Evolutionary conservation across 805 yeast genomes (phyloP).

Genomic region (Kluyveromyces starmeri): DNA sequence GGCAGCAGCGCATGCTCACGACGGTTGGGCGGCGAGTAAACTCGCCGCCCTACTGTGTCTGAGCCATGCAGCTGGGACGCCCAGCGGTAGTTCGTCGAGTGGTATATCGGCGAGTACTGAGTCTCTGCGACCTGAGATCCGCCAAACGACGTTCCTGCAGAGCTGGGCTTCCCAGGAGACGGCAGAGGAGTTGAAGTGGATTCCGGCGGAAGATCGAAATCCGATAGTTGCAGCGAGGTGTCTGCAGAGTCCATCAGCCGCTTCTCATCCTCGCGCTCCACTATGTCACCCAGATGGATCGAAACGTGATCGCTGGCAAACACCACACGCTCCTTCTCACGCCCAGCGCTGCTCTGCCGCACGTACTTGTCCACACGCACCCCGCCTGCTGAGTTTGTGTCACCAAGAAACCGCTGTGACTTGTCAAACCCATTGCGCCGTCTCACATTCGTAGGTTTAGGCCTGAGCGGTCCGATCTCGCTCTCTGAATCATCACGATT

Average conservation of each 20-base stretch:
- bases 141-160: too few relatives aligned
- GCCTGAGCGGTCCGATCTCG: slow-evolving; percentile 10
- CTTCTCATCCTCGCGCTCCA: slow-evolving; percentile 2
- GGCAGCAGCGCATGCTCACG: neutral
- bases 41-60: slow-evolving; percentile 1
- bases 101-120: slow-evolving; percentile 1
- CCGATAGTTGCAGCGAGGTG: slow-evolving; percentile 19
- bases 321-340: neutral
- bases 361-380: slow-evolving; percentile 1
- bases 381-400: slow-evolving; percentile 4
- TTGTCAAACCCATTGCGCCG: slow-evolving; percentile 2
- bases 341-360: neutral
- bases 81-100: slow-evolving; percentile 5
- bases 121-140: slow-evolving; percentile 2
- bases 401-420: slow-evolving; percentile 2
- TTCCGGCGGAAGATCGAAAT: slow-evolving; percentile 25
- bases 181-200: slow-evolving; percentile 25
- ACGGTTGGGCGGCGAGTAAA: slow-evolving; percentile 4
- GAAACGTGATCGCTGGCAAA: slow-evolving; percentile 7
- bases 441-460: slow-evolving; percentile 12
- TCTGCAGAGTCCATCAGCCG: slow-evolving; percentile 8
- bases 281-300: slow-evolving; percentile 1
- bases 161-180: neutral
- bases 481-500: slow-evolving; percentile 4
- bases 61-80: neutral